These are phyloP conservation scores for Yamadazyma spencermartinsiae DNA, from an alignment of 1,139 yeast genomes.

Conservation along the genomic window DNA sequence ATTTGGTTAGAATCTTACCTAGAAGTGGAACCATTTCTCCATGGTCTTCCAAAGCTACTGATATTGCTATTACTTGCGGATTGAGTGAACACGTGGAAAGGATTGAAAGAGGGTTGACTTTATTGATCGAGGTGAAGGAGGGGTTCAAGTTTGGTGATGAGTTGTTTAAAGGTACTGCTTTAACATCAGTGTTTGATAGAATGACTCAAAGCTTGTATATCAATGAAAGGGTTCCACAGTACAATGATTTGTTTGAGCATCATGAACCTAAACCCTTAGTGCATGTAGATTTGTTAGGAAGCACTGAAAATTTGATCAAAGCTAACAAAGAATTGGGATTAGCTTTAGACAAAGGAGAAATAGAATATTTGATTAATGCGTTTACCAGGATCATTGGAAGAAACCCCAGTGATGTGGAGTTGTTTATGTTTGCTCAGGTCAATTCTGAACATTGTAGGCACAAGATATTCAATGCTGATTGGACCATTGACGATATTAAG, in stretches of 20 bases:
- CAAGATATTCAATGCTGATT: slow-evolving; percentile 96
- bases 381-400: slow-evolving; percentile 74
- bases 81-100: slow-evolving; percentile 68
- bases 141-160: slow-evolving; percentile 55
- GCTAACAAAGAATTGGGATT: slow-evolving; percentile 87
- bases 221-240: slow-evolving; percentile 53
- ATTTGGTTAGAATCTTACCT: slow-evolving; percentile 78
- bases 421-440: slow-evolving; percentile 99
- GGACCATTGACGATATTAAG: slow-evolving; percentile 87
- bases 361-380: slow-evolving; percentile 80
- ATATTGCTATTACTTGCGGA: slow-evolving; percentile 88
- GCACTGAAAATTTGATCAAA: slow-evolving; percentile 61
- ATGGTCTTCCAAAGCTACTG: slow-evolving; percentile 99
- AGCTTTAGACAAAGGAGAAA: slow-evolving; percentile 91
- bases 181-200: slow-evolving; percentile 82
- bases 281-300: slow-evolving; percentile 61
- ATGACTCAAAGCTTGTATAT: slow-evolving; percentile 84
- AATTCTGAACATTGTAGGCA: slow-evolving; percentile 99
- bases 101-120: slow-evolving; percentile 86
- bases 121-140: slow-evolving; percentile 67
- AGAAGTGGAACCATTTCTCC: slow-evolving; percentile 97
- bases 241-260: slow-evolving; percentile 71
- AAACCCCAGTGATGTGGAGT: slow-evolving; percentile 96
- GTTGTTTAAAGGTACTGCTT: slow-evolving; percentile 32
- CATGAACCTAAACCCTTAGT: slow-evolving; percentile 87